Base-by-base conservation (phyloP, 2,329 filamentous ascomycete species). In the Setomelanomma holmii region DNA sequence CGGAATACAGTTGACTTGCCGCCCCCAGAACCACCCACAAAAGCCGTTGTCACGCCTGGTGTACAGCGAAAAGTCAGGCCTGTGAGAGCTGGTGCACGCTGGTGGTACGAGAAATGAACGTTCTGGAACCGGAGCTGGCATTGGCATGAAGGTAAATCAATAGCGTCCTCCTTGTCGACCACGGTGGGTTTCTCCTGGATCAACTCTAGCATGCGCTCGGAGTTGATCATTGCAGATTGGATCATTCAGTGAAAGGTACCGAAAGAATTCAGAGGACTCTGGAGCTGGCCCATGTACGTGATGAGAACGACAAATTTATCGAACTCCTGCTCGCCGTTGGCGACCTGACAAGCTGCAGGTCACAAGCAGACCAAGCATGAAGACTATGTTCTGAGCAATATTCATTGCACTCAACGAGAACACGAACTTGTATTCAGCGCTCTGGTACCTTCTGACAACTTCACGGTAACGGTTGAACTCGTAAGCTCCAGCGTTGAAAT, bases 1-100 rank as follows among this genome's bases (percentile, higher is more conserved):
- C 95, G 89, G 80, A 99, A 97, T 21, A 99, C 85, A 0, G 95
- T 99, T 2, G 93, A 98, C 75, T 99, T 99, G 61, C 95, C 95
- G 53, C 95, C 95, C 40, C 95, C 95, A 24, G 93, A 98, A 74
- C 98, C 93, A 58, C 95, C 95, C 16, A 99, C 95, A 59, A 99
- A 88, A 0, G 95, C 95, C 5, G 93, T 99, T 0, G 93, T 98
- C 1, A 92, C 97, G 45, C 95, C 95, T 1, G 95, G 93, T 16
- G 80, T 79, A 73, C 93, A 97, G 58, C 89, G 87, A 75, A 99
- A 98, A 58, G 85, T 88, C 42, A 99, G 82, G 40, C 92, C 88
- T 58, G 89, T 87, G 56, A 99, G 78, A 1, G 95, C 95, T 5
- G 92, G 88, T 71, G 91, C 93, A 46, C 92, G 89, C 48, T 84